A percentile compares a stretch with the other conserved stretches of the same genome.
phyloP scores from a whole-genome alignment of 768 basidiomycete species.

The Suillus americanus region DNA sequence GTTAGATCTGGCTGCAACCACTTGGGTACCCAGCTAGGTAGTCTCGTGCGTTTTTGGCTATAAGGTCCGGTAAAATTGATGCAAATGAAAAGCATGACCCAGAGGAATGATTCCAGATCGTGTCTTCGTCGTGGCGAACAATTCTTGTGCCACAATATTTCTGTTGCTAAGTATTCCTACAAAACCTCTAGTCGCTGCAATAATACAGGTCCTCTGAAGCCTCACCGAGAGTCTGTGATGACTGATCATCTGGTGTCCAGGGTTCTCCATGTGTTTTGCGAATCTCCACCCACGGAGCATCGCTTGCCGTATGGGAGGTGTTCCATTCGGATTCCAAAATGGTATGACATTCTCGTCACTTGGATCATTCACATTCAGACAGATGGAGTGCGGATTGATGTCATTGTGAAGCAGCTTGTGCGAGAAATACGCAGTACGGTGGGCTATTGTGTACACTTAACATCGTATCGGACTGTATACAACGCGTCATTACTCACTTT shows the following conservation, averaged over 20 bases:
- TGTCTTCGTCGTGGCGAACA: neutral
- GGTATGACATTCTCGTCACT: neutral
- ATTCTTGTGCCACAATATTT: neutral
- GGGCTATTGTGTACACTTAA: neutral
- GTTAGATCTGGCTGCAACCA: neutral
- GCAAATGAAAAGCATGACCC: conserved; percentile 1
- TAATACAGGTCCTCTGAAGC: neutral
- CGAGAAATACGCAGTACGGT: neutral
- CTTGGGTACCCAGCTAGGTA: neutral
- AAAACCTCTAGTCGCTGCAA: neutral
- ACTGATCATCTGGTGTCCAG: neutral
- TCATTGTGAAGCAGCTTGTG: neutral
- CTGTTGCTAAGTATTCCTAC: neutral
- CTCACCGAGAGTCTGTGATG: neutral
- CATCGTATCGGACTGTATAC: neutral
- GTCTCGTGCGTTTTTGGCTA: neutral
- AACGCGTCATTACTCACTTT: neutral
- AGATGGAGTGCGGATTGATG: neutral
- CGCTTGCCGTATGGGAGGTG: neutral
- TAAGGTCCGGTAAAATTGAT: neutral
- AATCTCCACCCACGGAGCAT: neutral
- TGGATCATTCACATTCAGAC: neutral
- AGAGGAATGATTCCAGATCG: neutral
- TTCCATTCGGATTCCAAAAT: neutral
- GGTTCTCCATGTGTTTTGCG: neutral